Evolutionary conservation across 2,329 filamentous ascomycete species (phyloP), one percentile per base, ranked within the genome.

Genomic region (Cryphonectria parasitica): DNA sequence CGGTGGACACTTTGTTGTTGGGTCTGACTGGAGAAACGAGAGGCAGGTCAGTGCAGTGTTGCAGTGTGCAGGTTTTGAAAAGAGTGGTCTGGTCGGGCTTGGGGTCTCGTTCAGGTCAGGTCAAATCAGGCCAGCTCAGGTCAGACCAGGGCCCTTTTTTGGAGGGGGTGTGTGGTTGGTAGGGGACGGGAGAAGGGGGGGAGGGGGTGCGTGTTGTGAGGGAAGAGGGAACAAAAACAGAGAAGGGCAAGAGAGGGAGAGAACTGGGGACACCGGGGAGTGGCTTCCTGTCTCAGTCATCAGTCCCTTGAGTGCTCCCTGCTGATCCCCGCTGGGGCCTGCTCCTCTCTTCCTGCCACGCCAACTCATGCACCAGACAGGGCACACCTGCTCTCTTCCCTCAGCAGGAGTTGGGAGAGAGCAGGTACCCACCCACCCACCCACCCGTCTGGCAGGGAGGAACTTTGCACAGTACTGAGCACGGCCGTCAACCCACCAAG

Each of bases 191-290:
- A 43, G 11, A 60, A 31, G 64, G 28, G 36, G 64, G 49, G 28
- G 62, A 43, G 63, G n/a, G 28, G 34, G 39, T 65, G 70, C 63
- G 64, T 61, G 67, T 69, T 69, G 64, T 67, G 64, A 67, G 70
- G 67, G 70, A 72, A 64, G 70, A 13, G 67, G 63, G 63, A 62
- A 63, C 34, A 66, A 67, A 71, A 25, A 54, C n/a, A 61, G 61
- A 45, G 41, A 43, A 15, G 25, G 34, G 13, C 7, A 36, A 52
- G 67, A 45, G 54, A 67, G 61, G 25, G 61, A 45, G 28, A 52
- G 19, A 7, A n/a, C 43, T 49, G 45, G 45, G 28, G 69, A 60
- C 49, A n/a, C 43, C 49, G 65, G 67, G 69, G 45, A 60, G 69
- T 45, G 65, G 64, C 69, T 68, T 31, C 58, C 52, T 64, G 64